Evolutionary conservation across 2,329 filamentous ascomycete genomes (phyloP), one percentile per base, ranked within the genome.

Genomic region (Aureobasidium vineae): DNA sequence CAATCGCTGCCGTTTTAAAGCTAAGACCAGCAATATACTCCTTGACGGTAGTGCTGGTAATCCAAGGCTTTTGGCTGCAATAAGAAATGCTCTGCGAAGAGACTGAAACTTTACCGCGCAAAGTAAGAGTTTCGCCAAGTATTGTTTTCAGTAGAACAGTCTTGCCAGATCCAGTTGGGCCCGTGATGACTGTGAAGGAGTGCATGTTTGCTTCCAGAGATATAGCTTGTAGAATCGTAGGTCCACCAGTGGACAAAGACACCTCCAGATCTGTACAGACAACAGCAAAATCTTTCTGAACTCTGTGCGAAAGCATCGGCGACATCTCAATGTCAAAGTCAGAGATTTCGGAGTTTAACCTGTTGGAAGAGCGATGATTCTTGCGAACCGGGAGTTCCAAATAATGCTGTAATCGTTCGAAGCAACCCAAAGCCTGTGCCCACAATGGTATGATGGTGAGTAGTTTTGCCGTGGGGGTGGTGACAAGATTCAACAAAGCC

Each of bases 101-200:
- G 6, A 45, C 19, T 2, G 15, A 19, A 2, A 59, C n/a, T 0
- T 26, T n/a, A 2, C 54, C 54, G 4, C 13, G 10, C 3, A 28
- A 6, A 4, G 28, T 7, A 19, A 15, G 36, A 31, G 40, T 41
- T 23, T 61, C 57, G 26, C 57, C 57, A 13, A 61, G 57, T 4
- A 61, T 15, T 4, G 57, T 23, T 16, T 38, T 61, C 6, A 61
- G n/a, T 16, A 61, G 45, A 21, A 26, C 49, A 19, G 57, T 61
- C 23, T 61, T 61, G 10, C 57, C 57, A 13, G 57, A 38, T 21
- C 57, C 57, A 36, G 43, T 60, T 21, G 40, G 41, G 3, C 56
- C 56, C 6, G 28, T 49, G 2, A 60, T 47, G 13, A 45, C 31
- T 13, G n/a, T 38, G 5, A 60, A 15, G 5, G 40, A 36, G 5